Conservation (phyloP, 768 basidiomycete species). For the Lepiota subincarnata region DNA sequence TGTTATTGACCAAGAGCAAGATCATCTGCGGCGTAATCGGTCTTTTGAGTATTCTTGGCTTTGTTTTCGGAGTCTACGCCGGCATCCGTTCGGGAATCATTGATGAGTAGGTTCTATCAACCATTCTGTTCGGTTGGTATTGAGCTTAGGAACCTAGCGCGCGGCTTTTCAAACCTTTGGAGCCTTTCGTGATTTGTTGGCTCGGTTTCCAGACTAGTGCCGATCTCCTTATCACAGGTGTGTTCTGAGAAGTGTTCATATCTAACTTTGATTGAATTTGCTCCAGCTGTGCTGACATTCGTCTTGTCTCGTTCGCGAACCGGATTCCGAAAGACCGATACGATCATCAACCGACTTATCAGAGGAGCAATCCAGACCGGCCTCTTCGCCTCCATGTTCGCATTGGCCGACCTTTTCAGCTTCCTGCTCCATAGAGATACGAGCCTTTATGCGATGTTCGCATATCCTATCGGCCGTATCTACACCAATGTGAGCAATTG, state of each 20-base stretch:
- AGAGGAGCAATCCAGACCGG: slow-evolving; percentile 48
- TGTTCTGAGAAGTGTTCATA: slow-evolving; percentile 10
- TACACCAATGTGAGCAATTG: slow-evolving; percentile 39
- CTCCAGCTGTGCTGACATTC: slow-evolving; percentile 16
- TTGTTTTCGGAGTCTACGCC: slow-evolving; percentile 35
- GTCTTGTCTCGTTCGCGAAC: slow-evolving; percentile 37
- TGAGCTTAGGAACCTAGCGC: slow-evolving; percentile 21
- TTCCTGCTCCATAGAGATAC: slow-evolving; percentile 25
- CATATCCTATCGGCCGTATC: slow-evolving; percentile 25
- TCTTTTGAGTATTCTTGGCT: slow-evolving; percentile 22
- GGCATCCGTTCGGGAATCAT: slow-evolving; percentile 36
- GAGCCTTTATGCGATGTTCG: slow-evolving; percentile 22
- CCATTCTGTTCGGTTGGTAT: not conserved
- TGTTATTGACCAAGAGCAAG: slow-evolving; percentile 23
- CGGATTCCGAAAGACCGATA: slow-evolving; percentile 43
- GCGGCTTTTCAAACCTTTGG: slow-evolving; percentile 29
- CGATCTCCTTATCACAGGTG: slow-evolving; percentile 41
- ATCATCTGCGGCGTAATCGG: slow-evolving; percentile 14
- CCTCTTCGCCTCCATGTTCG: slow-evolving; percentile 40
- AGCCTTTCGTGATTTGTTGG: slow-evolving; percentile 37
- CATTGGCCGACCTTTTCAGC: slow-evolving; percentile 39
- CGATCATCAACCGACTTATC: slow-evolving; percentile 41
- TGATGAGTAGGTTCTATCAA: slow-evolving; percentile 24
- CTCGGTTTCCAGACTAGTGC: slow-evolving; percentile 36
- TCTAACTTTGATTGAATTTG: not conserved